A percentile compares a stretch with the other conserved stretches of the same genome.
Conservation (phyloP, 768 basidiomycete species). For the Mycena vitilis region DNA sequence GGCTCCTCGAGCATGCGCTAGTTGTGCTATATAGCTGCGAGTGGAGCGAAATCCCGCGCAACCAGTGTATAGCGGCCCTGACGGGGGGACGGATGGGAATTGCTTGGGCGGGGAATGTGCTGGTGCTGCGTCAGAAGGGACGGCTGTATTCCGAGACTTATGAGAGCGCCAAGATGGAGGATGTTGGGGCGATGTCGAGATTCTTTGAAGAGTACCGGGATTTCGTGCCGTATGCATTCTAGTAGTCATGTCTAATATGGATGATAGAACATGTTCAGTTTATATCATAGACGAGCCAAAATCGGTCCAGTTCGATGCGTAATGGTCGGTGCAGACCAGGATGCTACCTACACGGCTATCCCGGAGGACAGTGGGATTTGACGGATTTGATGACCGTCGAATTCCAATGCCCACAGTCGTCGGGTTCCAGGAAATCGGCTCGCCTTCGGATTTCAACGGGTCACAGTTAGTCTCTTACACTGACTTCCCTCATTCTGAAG, state of each 20-base stretch:
- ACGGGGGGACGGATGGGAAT: slow-evolving; percentile 18
- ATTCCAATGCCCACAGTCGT: too few species aligned
- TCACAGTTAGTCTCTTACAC: too few species aligned
- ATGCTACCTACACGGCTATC: too few species aligned
- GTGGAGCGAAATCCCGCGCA: slow-evolving; percentile 9
- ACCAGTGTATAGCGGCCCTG: slow-evolving; percentile 18
- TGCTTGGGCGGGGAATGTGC: slow-evolving; percentile 28
- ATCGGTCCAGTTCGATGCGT: too few species aligned
- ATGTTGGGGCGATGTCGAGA: slow-evolving; percentile 19
- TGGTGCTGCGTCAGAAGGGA: slow-evolving; percentile 31
- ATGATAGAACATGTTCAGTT: too few species aligned
- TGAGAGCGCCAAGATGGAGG: slow-evolving; percentile 26
- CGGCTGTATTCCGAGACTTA: slow-evolving; percentile 19
- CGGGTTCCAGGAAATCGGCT: too few species aligned
- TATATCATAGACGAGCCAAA: too few species aligned
- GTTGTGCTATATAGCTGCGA: slow-evolving; percentile 21
- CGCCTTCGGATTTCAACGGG: too few species aligned
- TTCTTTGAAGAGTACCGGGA: slow-evolving; percentile 26
- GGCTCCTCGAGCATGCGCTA: slow-evolving; percentile 5
- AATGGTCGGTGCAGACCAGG: too few species aligned
- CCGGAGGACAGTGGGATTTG: too few species aligned
- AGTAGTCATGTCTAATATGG: not conserved
- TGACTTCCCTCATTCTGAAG: too few species aligned
- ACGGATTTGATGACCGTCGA: too few species aligned
- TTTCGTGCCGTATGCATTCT: slow-evolving; percentile 29